Percentiles rank a stretch among this genome's conserved stretches.
These are phyloP conservation scores for Orobanche coerulescens DNA, from an alignment of 257 asterid species.

Conservation along the genomic window DNA sequence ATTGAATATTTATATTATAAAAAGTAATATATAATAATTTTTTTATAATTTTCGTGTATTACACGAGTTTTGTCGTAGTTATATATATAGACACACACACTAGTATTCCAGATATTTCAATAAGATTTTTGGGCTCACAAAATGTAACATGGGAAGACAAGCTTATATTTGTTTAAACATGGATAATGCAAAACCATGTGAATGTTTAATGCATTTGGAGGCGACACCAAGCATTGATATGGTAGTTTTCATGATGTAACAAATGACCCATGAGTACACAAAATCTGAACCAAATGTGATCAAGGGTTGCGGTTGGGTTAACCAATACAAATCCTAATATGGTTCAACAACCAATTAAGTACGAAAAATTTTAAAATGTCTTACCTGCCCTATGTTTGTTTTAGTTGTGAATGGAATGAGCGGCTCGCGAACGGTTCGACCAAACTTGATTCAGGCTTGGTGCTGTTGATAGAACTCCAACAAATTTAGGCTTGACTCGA, in stretches of 20 bases:
- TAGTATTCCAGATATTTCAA: too few species aligned
- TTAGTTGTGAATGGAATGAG: background rate
- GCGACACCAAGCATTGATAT: slow-evolving; percentile 17
- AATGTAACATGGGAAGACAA: slow-evolving; percentile 21
- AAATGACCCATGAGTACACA: slow-evolving; percentile 21
- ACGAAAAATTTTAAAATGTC: slow-evolving; percentile 17
- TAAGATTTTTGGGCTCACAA: slow-evolving; percentile 13
- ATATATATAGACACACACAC: too few species aligned
- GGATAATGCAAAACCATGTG: slow-evolving; percentile 27
- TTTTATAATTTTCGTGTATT: too few species aligned
- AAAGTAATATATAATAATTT: too few species aligned
- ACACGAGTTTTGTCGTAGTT: too few species aligned
- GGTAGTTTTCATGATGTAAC: slow-evolving; percentile 21
- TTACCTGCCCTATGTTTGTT: slow-evolving; percentile 10
- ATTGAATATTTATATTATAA: too few species aligned
- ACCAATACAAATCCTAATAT: slow-evolving; percentile 20
- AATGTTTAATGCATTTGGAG: slow-evolving; percentile 18
- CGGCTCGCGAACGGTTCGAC: too few species aligned
- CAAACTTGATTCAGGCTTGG: too few species aligned
- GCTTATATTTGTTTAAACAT: slow-evolving; percentile 21
- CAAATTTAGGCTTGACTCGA: too few species aligned
- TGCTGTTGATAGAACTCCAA: too few species aligned
- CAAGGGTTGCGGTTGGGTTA: slow-evolving; percentile 22
- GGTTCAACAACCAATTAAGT: slow-evolving; percentile 29
- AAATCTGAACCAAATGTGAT: slow-evolving; percentile 22